These are phyloP conservation scores for Solanum boliviense DNA, from an alignment of 257 asterid species.

Conservation along the genomic window DNA sequence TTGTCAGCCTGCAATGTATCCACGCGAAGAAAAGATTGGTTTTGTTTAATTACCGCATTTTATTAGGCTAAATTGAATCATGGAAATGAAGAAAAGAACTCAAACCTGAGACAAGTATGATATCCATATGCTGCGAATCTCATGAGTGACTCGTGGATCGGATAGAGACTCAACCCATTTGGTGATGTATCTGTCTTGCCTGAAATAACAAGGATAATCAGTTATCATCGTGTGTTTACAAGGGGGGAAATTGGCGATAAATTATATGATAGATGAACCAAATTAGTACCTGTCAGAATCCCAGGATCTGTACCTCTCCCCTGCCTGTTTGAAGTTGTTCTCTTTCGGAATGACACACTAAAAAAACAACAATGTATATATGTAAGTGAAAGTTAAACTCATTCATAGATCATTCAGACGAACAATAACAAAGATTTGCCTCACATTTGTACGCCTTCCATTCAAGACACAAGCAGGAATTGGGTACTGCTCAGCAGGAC, in stretches of 20 bases:
- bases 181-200: slow-evolving; percentile 51
- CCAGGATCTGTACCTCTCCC: slow-evolving; percentile 58
- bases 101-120: slow-evolving; percentile 58
- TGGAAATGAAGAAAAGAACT: neutral
- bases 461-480: slow-evolving; percentile 35
- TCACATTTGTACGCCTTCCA: slow-evolving; percentile 57
- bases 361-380: slow-evolving; percentile 2
- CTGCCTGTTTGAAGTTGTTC: slow-evolving; percentile 66
- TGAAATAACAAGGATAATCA: slow-evolving; percentile 6
- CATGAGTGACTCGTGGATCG: slow-evolving; percentile 58
- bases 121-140: slow-evolving; percentile 57
- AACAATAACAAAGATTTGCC: neutral
- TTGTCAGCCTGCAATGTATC: slow-evolving; percentile 3
- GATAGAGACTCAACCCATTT: slow-evolving; percentile 45
- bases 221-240: neutral
- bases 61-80: neutral
- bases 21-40: neutral
- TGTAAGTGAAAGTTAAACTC: neutral
- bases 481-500: slow-evolving; percentile 54
- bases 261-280: neutral
- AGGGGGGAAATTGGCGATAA: neutral
- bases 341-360: slow-evolving; percentile 46
- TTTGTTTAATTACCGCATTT: neutral
- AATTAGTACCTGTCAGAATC: slow-evolving; percentile 36
- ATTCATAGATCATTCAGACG: neutral